Base-by-base conservation (phyloP, 345 rosid species). In the Sapria himalayana region DNA sequence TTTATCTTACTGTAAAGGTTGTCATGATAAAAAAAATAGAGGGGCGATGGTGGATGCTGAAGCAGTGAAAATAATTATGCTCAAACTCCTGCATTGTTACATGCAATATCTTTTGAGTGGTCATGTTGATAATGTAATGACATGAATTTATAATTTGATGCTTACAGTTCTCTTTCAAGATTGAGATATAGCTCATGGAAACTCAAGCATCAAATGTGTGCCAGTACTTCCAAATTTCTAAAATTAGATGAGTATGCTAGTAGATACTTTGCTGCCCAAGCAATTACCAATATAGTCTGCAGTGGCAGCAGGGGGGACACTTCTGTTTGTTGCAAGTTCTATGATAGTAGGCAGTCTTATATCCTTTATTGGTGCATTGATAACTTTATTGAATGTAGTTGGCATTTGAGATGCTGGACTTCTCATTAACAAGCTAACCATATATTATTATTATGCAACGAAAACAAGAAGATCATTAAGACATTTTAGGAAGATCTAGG, bases 271-370 rank as follows among this genome's bases (percentile, higher is more conserved):
- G 92, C 92, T 56, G 99, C 96, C 19, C 94, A 91, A 69, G 94
- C 94, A 25, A 39, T 80, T 21, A 70, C 92, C 34, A 85, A 92
- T 66, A 70, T 91, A 36, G 92, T 91, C 51, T 80, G 99, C 55
- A 91, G 84, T 40, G 99, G 99, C 52, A 91, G 94, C 59, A 55
- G 99, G 60, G 99, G n/a, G 99, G 23, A 91, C 99, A 33, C 86
- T 91, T 42, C 67, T 91, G 15, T 80, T 96, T 46, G 96, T 91
- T 60, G 94, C 96, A 39, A 91, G 80, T 65, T 91, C 99, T 15
- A 92, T 93, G 45, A 82, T 93, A 21, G 92, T 92, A 4, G 77
- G 74, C 45, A 92, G 99, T 33, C 85, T 91, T 36, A 84, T 84
- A 53, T 70, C 94, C 19, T 63, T 91, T 55, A 85, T 91, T 48